Conservation (phyloP, 23 red algal species). For the Gracilaria gracilis region DNA sequence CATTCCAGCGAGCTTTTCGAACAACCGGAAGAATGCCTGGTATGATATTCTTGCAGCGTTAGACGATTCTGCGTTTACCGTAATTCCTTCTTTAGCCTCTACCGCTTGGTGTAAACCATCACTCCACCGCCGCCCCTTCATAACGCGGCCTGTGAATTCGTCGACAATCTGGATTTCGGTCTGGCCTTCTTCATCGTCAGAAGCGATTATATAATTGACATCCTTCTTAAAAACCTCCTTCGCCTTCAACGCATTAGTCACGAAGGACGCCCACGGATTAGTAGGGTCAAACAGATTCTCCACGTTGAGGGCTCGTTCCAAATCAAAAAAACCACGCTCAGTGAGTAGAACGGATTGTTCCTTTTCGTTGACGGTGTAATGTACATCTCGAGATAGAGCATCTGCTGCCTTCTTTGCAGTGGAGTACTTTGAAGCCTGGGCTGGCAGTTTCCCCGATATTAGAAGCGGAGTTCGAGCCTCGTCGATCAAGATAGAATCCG, state of each 20-base stretch:
- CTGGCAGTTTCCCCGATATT: constrained; percentile 80
- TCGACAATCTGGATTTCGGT: constrained; percentile 91
- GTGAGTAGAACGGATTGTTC: constrained; percentile 91
- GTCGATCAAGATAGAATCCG: constrained; percentile 97
- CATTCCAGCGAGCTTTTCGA: constrained; percentile 91
- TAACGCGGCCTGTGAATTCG: constrained; percentile 91
- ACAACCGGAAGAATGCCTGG: constrained; percentile 94
- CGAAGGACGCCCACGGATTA: constrained; percentile 88
- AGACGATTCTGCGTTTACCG: constrained; percentile 75
- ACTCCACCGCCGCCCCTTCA: constrained; percentile 93
- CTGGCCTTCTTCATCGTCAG: constrained; percentile 15
- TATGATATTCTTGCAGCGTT: constrained; percentile 89
- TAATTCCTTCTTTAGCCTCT: constrained; percentile 93
- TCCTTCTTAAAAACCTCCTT: constrained; percentile 93
- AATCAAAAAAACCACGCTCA: constrained; percentile 74
- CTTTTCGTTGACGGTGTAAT: constrained; percentile 95
- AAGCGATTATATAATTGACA: constrained; percentile 89
- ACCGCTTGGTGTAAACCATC: constrained; percentile 97
- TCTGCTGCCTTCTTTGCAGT: constrained; percentile 76
- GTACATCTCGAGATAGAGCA: constrained; percentile 53
- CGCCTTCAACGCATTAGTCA: constrained; percentile 94
- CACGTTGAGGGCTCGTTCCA: constrained; percentile 85
- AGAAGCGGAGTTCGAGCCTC: constrained; percentile 98
- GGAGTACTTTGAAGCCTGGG: constrained; percentile 75
- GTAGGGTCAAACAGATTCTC: constrained; percentile 73